phyloP scores from a whole-genome alignment of 2,329 filamentous ascomycete genomes.

The Exophiala mesophila region DNA sequence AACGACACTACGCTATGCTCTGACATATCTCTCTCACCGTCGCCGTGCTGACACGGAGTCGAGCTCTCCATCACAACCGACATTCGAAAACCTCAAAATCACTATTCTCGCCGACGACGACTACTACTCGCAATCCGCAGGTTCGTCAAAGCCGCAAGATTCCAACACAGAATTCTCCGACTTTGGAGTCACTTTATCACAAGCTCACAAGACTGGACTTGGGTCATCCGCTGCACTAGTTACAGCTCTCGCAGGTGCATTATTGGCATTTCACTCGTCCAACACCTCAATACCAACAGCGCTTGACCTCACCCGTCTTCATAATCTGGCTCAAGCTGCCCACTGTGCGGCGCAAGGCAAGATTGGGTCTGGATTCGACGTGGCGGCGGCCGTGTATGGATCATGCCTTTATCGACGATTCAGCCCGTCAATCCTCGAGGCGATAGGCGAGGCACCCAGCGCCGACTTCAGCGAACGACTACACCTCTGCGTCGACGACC shows the following conservation, averaged over 20 bases:
- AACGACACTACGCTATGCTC: conserved; percentile 78
- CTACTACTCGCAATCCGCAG: conserved; percentile 77
- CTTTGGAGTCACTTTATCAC: conserved; percentile 68
- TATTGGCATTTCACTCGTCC: conserved; percentile 55
- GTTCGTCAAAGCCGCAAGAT: conserved; percentile 23
- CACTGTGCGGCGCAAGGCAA: conserved; percentile 97
- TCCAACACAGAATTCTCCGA: conserved; percentile 57
- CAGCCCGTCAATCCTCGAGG: conserved; percentile 67
- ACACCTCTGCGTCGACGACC: conserved; percentile 60
- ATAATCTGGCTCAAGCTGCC: conserved; percentile 89
- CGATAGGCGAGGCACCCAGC: conserved; percentile 61
- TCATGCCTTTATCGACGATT: conserved; percentile 91
- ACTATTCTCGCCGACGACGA: conserved; percentile 92
- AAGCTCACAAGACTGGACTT: conserved; percentile 91
- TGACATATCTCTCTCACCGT: conserved; percentile 65
- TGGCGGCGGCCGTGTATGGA: conserved; percentile 87
- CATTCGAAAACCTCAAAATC: conserved; percentile 64
- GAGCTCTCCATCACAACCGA: conserved; percentile 37
- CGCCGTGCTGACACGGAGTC: conserved; percentile 16
- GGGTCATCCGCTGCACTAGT: conserved; percentile 93
- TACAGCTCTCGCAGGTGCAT: conserved; percentile 72
- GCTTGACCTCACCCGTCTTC: conserved; percentile 42
- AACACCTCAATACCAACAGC: background rate
- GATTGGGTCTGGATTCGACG: conserved; percentile 91
- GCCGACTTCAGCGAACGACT: conserved; percentile 64